Conservation (phyloP, 371 early-diverging fungal species). For the Apophysomyces trapeziformis region DNA sequence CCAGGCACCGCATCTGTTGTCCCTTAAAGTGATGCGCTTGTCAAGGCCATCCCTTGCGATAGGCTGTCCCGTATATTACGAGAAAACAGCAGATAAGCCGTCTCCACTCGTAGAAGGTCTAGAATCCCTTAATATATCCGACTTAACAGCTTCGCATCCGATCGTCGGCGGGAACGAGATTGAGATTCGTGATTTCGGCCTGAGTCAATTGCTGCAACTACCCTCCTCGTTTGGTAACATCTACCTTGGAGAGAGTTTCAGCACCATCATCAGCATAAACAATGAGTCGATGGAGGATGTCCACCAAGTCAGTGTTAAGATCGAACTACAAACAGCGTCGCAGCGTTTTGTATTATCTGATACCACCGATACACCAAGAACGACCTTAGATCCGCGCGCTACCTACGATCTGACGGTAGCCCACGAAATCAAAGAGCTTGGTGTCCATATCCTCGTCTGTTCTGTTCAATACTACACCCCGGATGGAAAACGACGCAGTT, state of each 20-base stretch:
- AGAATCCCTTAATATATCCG: conserved; percentile 48
- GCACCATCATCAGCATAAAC: conserved; percentile 81
- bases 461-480: conserved; percentile 77
- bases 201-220: conserved; percentile 68
- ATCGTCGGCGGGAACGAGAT: conserved; percentile 24
- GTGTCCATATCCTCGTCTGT: conserved; percentile 90
- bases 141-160: conserved; percentile 40
- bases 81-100: conserved; percentile 25
- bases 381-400: conserved; percentile 51
- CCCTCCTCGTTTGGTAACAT: conserved; percentile 86
- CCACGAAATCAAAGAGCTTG: conserved; percentile 96
- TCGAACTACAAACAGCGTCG: conserved; percentile 87
- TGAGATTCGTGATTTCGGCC: conserved; percentile 63
- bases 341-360: conserved; percentile 79
- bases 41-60: conserved; percentile 78
- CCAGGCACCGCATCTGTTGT: conserved; percentile 68
- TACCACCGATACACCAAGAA: conserved; percentile 46
- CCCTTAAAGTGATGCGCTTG: conserved; percentile 92
- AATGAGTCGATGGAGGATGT: conserved; percentile 74
- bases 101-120: conserved; percentile 37
- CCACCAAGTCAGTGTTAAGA: conserved; percentile 76
- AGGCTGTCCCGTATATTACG: conserved; percentile 57
- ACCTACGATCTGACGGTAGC: conserved; percentile 74
- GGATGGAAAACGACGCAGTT: conserved; percentile 70
- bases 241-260: conserved; percentile 93